These are phyloP conservation scores for Lactarius pseudohatsudake DNA, from an alignment of 768 basidiomycete genomes.

Conservation along the genomic window DNA sequence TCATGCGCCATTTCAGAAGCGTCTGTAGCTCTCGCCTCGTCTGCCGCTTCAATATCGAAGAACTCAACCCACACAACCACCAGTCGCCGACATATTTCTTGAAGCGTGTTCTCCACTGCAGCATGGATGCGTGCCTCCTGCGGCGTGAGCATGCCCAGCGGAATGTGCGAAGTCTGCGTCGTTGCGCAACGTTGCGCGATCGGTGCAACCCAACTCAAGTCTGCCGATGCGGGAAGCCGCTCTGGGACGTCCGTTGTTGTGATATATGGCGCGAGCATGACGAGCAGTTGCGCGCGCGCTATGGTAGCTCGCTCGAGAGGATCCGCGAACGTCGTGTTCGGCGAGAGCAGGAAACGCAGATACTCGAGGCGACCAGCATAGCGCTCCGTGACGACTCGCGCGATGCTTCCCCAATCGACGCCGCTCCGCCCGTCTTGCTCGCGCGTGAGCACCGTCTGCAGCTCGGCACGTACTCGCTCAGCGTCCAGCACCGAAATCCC, in stretches of 20 bases:
- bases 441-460: constrained; percentile 34
- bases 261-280: constrained; percentile 37
- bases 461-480: constrained; percentile 7
- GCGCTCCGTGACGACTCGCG: constrained; percentile 42
- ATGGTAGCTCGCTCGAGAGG: constrained; percentile 4
- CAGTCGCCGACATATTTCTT: constrained; percentile 27
- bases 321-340: neutral
- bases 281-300: constrained; percentile 23
- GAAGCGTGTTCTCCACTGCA: constrained; percentile 14
- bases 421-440: constrained; percentile 32
- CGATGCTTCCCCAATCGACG: constrained; percentile 45
- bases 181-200: constrained; percentile 27
- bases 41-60: constrained; percentile 28
- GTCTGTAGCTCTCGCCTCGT: neutral
- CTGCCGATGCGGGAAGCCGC: neutral
- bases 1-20: constrained; percentile 3
- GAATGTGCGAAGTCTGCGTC: constrained; percentile 8
- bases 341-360: constrained; percentile 32
- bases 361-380: constrained; percentile 45
- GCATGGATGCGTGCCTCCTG: constrained; percentile 25
- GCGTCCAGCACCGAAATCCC: constrained; percentile 37
- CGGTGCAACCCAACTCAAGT: constrained; percentile 25
- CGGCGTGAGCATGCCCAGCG: constrained; percentile 22
- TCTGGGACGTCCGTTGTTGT: constrained; percentile 24
- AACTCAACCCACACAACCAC: constrained; percentile 25